Evolutionary conservation across 805 yeast species (phyloP), one percentile per base, ranked within the genome.

Genomic region (Kluyveromyces wickerhamii): DNA sequence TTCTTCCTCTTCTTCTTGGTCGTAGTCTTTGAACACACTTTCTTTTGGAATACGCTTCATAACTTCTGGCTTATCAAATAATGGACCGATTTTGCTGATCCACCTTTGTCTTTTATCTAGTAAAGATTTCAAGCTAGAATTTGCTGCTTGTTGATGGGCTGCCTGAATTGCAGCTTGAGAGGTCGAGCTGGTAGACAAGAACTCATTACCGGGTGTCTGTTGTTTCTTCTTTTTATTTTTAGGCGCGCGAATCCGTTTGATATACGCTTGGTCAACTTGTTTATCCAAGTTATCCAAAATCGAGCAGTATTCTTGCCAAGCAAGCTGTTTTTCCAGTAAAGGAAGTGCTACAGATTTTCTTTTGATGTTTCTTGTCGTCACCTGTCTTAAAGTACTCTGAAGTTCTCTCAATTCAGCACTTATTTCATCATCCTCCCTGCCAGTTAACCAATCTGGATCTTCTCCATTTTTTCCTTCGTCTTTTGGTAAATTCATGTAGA

Each of bases 241-340:
- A 37, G 86, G 78, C 6, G 77, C 85, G 47, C 87, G 76, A 37
- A 82, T 71, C 40, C 96, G 67, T 57, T 87, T 82, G 43, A 82
- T 63, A 54, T 88, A 92, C 14, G 94, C 88, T 57, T 85, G 96
- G 54, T 92, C 98, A 23, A 92, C 88, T 60, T 92, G 99, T 56
- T 89, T 92, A 57, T 92, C 96, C 45, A 92, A 66, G 53, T 92
- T 97, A 38, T 92, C 97, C 39, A 87, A 60, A 35, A 92, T 88
- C 9, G 89, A 81, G 39, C 79, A 67, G 57, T 85, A 92, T 57
- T 92, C 98, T 55, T 89, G 96, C 77, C 88, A 92, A 18, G 96
- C 95, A 48, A 92, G 67, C 47, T 84, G 94, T 44, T 83, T 92
- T 46, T 87, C 89, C 11, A 92, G 70, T 1, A 79, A 48, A 1